Conservation (phyloP, 306 rosid genomes). For the Trifolium repens region DNA sequence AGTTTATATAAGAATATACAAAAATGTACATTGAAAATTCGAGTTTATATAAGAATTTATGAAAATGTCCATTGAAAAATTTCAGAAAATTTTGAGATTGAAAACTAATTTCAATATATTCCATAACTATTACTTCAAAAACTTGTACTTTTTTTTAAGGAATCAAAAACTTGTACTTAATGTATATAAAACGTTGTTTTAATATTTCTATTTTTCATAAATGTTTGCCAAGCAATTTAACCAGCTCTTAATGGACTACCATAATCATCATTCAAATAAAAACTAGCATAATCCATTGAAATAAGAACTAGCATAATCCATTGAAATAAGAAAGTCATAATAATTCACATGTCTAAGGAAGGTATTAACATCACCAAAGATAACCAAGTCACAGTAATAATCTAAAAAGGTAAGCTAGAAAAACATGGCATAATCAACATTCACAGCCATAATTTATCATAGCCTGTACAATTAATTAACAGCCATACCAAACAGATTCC, state of each 20-base stretch:
- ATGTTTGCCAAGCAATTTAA: background rate
- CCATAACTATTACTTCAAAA: no score
- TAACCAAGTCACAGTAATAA: background rate
- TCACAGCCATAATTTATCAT: constrained; percentile 31
- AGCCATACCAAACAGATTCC: constrained; percentile 29
- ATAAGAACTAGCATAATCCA: constrained; percentile 5
- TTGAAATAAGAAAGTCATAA: background rate
- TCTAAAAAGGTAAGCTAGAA: constrained; percentile 1
- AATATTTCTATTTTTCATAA: no score
- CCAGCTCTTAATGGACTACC: background rate
- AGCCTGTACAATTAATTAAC: constrained; percentile 44
- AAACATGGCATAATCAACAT: constrained; percentile 30
- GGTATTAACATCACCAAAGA: constrained; percentile 11
- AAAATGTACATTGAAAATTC: no score
- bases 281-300: background rate
- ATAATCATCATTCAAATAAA: background rate
- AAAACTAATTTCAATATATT: background rate
- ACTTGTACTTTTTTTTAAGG: no score
- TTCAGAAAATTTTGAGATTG: background rate
- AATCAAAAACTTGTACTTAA: no score
- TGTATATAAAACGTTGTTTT: no score
- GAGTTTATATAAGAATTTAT: background rate
- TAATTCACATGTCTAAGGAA: constrained; percentile 17
- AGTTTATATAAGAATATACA: background rate
- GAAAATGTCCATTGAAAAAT: background rate